phyloP scores from a whole-genome alignment of 2,329 filamentous ascomycete species.

The Chrysoporthe austroafricana region DNA sequence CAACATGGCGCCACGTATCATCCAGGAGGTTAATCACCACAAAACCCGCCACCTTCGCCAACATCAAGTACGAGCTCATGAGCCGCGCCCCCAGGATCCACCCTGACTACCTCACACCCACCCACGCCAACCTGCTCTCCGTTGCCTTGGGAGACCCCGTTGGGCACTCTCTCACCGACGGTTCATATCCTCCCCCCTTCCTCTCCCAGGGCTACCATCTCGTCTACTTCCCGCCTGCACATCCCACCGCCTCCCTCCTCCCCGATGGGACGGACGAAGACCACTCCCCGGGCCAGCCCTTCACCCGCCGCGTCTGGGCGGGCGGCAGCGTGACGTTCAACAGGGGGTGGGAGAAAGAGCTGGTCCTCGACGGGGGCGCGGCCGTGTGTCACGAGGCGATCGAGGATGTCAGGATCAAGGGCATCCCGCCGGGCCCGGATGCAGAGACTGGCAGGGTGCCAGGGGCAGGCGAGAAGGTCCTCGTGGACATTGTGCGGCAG shows the following conservation, averaged over 20 bases:
- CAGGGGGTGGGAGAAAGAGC: slow-evolving; percentile 32
- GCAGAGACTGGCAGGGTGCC: slow-evolving; percentile 24
- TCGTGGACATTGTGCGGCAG: slow-evolving; percentile 54
- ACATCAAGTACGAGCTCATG: slow-evolving; percentile 25
- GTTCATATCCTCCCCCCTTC: neutral
- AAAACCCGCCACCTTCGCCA: slow-evolving; percentile 22
- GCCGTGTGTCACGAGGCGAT: slow-evolving; percentile 53
- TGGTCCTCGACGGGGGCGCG: slow-evolving; percentile 45
- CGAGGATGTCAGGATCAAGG: slow-evolving; percentile 40
- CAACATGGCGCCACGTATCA: slow-evolving; percentile 12
- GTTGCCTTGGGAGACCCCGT: slow-evolving; percentile 53
- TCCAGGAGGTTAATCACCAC: slow-evolving; percentile 18
- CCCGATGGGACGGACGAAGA: slow-evolving; percentile 83
- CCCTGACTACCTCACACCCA: slow-evolving; percentile 56
- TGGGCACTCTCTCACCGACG: neutral
- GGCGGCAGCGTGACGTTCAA: slow-evolving; percentile 72
- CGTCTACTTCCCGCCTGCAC: slow-evolving; percentile 80
- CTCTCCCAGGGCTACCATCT: slow-evolving; percentile 77
- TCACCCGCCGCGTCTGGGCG: slow-evolving; percentile 83
- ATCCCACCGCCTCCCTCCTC: slow-evolving; percentile 65
- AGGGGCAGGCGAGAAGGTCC: slow-evolving; percentile 47
- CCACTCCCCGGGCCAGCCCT: slow-evolving; percentile 75
- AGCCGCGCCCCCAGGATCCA: slow-evolving; percentile 39
- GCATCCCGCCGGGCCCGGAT: slow-evolving; percentile 30
- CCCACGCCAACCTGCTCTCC: slow-evolving; percentile 67